Evolutionary conservation across 805 yeast species (phyloP), one percentile per base, ranked within the genome.

Genomic region (Metschnikowia sp.): DNA sequence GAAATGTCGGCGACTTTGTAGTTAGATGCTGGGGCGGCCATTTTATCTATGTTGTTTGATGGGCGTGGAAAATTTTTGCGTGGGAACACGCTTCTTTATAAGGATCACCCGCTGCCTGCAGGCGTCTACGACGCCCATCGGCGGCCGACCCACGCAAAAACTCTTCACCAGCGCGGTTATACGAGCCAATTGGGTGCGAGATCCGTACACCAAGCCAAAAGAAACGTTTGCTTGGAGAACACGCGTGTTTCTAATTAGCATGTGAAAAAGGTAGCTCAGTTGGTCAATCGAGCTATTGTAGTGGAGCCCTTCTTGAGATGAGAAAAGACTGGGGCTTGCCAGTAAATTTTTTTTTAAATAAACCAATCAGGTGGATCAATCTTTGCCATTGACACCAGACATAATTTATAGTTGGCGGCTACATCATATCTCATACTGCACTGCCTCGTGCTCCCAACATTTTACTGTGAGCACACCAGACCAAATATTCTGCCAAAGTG

Each of bases 1-100:
- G 97, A 88, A 75, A 94, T 87, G 76, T 92, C 99, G 64, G 97
- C 95, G 72, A 92, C 96, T 77, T 94, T 92, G 82, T 82, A 94
- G 75, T 83, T 86, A 62, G 67, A 62, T 52, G 76, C 75, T 55
- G 75, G 75, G 61, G 74, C 65, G 55, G 75, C 69, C 66, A 62
- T 63, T 45, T 39, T 60, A 48, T 37, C 15, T 36, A 8, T 9
- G 2, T 29, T 30, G 36, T 19, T 47, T 36, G 32, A 11, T 15
- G 12, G 19, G 42, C 30, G 12, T 7, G 26, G 15, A 28, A 43
- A 44, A 44, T 31, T 37, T 43, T 42, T 44, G 22, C 30, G 35
- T 18, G 43, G 43, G 29, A 26, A 32, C 19, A 22, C 31, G 22
- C 44, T 15, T 32, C 36, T 26, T 39, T 45, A 45, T 45, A 45